phyloP scores from a whole-genome alignment of 306 rosid species.

The Canavalia gladiata region DNA sequence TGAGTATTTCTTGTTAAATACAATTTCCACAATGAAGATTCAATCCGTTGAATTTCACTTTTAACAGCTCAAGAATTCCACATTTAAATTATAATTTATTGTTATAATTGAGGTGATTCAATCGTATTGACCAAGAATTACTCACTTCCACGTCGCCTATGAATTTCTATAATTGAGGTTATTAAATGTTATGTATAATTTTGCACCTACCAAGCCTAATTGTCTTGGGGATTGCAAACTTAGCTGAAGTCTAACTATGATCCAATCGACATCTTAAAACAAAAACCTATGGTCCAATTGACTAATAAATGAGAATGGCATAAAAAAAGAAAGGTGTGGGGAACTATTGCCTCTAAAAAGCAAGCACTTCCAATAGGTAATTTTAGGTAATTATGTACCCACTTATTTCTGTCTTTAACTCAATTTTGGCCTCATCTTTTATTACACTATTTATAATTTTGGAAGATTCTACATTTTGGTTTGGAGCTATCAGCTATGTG shows the following conservation, averaged over 20 bases:
- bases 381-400: slow-evolving; percentile 4
- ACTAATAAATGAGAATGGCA: not conserved
- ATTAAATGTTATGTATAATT: too few species aligned
- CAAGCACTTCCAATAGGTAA: not conserved
- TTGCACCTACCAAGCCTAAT: too few species aligned
- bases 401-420: slow-evolving; percentile 8
- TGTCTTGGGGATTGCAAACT: not conserved
- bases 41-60: too few species aligned
- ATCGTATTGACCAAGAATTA: not conserved
- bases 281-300: too few species aligned
- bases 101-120: not conserved
- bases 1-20: not conserved
- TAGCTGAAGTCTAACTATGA: not conserved
- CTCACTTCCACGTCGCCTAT: not conserved
- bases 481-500: not conserved
- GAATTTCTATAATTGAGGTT: too few species aligned
- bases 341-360: slow-evolving; percentile 26
- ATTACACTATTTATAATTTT: not conserved
- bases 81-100: not conserved
- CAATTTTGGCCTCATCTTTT: not conserved
- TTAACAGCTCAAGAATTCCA: too few species aligned
- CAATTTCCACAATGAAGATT: too few species aligned
- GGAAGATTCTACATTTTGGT: slow-evolving; percentile 12
- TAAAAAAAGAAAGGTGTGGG: not conserved
- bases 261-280: not conserved